These are phyloP conservation scores for Hypholoma sublateritium DNA, from an alignment of 768 basidiomycete species.

Conservation along the genomic window DNA sequence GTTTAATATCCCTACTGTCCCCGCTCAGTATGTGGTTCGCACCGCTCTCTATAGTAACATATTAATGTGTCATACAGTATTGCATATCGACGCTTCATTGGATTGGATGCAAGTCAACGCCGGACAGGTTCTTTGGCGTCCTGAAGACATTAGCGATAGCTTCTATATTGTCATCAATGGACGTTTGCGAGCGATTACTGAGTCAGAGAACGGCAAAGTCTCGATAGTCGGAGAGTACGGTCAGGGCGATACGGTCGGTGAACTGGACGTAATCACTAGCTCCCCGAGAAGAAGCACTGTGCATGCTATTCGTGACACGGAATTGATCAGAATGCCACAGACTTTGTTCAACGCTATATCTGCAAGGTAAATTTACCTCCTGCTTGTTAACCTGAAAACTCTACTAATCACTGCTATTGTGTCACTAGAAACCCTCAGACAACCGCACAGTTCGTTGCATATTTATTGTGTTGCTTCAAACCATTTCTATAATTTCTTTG, in stretches of 20 bases:
- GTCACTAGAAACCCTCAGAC: slow-evolving; percentile 72
- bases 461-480: not conserved
- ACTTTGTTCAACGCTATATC: slow-evolving; percentile 98
- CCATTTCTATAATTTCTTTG: not conserved
- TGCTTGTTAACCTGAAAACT: not conserved
- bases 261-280: slow-evolving; percentile 95
- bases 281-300: slow-evolving; percentile 85
- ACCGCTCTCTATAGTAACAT: no score
- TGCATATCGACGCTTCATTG: slow-evolving; percentile 94
- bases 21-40: slow-evolving; percentile 66
- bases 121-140: slow-evolving; percentile 92
- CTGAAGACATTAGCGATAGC: slow-evolving; percentile 87
- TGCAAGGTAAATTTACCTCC: slow-evolving; percentile 50
- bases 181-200: slow-evolving; percentile 85
- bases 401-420: not conserved
- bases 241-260: slow-evolving; percentile 95
- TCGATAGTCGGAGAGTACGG: slow-evolving; percentile 92
- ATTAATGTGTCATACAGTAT: slow-evolving; percentile 46
- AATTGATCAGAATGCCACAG: slow-evolving; percentile 94
- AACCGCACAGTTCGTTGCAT: slow-evolving; percentile 68
- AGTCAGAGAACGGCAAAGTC: slow-evolving; percentile 74
- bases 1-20: slow-evolving; percentile 92
- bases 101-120: slow-evolving; percentile 99
- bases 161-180: slow-evolving; percentile 99
- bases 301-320: slow-evolving; percentile 97